A percentile compares a stretch with the other conserved stretches of the same genome.
phyloP scores from a whole-genome alignment of 176 grass and related monocot species.

The Calamus simplicifolius region DNA sequence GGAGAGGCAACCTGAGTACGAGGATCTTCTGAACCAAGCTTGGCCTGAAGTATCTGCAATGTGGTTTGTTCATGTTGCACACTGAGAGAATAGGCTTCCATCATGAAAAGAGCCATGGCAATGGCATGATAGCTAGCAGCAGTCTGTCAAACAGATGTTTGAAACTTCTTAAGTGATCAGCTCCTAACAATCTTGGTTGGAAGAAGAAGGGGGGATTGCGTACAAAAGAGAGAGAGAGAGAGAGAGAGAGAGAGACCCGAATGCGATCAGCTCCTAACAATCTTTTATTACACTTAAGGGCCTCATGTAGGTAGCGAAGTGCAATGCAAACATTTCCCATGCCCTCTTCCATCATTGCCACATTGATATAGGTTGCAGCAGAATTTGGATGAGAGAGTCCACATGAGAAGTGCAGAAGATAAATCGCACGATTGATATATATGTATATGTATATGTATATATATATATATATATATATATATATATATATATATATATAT shows the following conservation, averaged over 20 bases:
- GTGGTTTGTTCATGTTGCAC: conserved; percentile 99
- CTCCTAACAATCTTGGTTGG: no score
- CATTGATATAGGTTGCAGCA: conserved; percentile 99
- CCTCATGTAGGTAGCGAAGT: conserved; percentile 96
- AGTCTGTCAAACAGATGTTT: conserved; percentile 44
- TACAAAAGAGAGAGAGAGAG: no score
- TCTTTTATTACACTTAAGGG: conserved; percentile 96
- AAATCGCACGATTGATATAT: conserved; percentile 73
- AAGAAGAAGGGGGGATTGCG: no score
- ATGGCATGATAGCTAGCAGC: conserved; percentile 99
- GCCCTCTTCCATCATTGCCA: conserved; percentile 99
- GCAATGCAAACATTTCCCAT: conserved; percentile 98
- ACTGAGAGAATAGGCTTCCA: conserved; percentile 89
- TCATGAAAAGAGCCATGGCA: conserved; percentile 98
- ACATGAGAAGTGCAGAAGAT: conserved; percentile 96
- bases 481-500: conserved; percentile 25
- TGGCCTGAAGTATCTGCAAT: conserved; percentile 88
- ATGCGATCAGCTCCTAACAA: conserved; percentile 96
- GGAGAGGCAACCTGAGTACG: conserved; percentile 71
- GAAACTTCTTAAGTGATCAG: neutral
- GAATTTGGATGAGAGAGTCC: conserved; percentile 98
- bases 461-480: no score
- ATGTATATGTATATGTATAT: no score
- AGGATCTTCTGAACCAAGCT: conserved; percentile 93
- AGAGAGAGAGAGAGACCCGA: conserved; percentile 46